Evolutionary conservation across 371 early-diverging fungal genomes (phyloP), one percentile per base, ranked within the genome.

Genomic region (Sporodiniella umbellata): DNA sequence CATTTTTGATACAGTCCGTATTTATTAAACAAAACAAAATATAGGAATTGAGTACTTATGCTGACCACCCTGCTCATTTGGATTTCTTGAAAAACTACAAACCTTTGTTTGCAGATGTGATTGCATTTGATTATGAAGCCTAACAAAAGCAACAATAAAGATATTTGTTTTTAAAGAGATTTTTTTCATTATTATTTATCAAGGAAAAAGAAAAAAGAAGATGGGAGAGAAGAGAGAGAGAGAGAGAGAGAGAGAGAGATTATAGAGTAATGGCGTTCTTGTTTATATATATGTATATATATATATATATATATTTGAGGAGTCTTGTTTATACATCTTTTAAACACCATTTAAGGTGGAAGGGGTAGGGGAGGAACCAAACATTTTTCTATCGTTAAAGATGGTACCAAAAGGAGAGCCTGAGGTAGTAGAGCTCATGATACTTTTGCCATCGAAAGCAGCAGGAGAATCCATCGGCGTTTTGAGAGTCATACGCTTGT

Each of bases 351-450:
- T 35, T 12, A 37, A 14, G 26, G 31, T 39, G 8, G 54, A 49
- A 15, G 56, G 28, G 35, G 51, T 43, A 42, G 68, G 57, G 7
- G 76, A 61, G n/a, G 72, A 59, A 42, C 64, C 55, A 51, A 51
- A 76, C 76, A 75, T 75, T 49, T 72, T 75, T 43, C 76, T 63
- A 51, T 75, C 76, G 46, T 70, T 70, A 39, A 75, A 72, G 39
- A 70, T 72, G 15, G 39, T 67, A 17, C 72, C 72, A 59, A 75
- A 75, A 1, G 59, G 33, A 21, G 63, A 45, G 25, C 64, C 58
- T 1, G 67, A 28, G 10, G 4, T 61, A 14, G 60, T 12, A 25
- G 66, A 58, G 12, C 64, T 66, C 11, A 72, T 51, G 10, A 64
- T 51, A 25, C 38, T 58, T 38, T 58, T 58, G 8, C 59, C 59